Evolutionary conservation across 768 basidiomycete species (phyloP), one percentile per base, ranked within the genome.

Genomic region (Suillus fuscotomentosus): DNA sequence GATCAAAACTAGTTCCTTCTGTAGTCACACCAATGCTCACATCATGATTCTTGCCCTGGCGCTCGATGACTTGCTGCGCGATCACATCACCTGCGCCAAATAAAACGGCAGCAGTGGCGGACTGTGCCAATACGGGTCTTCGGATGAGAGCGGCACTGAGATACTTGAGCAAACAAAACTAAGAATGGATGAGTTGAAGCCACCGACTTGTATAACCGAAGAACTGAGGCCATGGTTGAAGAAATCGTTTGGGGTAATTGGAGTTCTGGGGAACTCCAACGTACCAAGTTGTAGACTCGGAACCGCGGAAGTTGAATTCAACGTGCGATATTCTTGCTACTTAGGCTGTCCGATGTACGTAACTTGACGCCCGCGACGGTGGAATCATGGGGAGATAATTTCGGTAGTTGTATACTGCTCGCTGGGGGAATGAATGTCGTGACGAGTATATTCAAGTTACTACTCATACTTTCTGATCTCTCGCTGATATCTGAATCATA

Each of bases 31-130:
- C 11, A 42, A 63, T 38, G 81, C 87, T 68, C 67, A 92, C 91
- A 68, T 97, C 94, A 71, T 97, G 94, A 3, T 88, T 74, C 61
- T 71, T 79, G 7, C 93, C 92, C 67, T 80, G 84, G 70, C 80
- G 81, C 72, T 96, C 95, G 22, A 96, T 84, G 1, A 79, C 84
- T 75, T 97, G 95, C 76, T 97, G 95, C 0, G 95, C 95, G 50
- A 96, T 83, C 1, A 95, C 70, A 72, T 94, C 93, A 24, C 91
- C 92, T 7, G 83, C 79, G 51, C 90, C 88, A 67, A 93, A 94
- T 10, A 94, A 78, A 60, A 89, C 69, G 1, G 83, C 85, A 0
- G 88, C 89, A 0, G 90, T 90, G 0, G 77, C 75, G 63, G 87
- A 90, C 68, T 91, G 89, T 2, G 86, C 77, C 20, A 86, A 61